phyloP scores from a whole-genome alignment of 345 rosid species.

The Syzygium oleosum region DNA sequence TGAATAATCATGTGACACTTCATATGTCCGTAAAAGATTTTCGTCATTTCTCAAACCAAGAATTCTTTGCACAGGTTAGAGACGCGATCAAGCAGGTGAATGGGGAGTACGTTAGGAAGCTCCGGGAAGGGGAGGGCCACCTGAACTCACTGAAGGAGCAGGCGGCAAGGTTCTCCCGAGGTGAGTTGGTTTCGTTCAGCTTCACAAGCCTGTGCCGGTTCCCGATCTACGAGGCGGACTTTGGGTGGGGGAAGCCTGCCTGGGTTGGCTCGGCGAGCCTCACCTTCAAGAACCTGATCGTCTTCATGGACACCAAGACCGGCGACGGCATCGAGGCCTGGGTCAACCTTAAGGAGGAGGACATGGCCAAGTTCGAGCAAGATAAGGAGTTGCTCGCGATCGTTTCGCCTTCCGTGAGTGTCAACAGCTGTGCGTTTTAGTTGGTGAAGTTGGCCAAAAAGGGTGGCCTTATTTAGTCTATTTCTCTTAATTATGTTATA shows the following conservation, averaged over 20 bases:
- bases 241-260: conserved; percentile 13
- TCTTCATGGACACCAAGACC: conserved; percentile 24
- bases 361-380: conserved; percentile 9
- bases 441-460: neutral
- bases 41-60: neutral
- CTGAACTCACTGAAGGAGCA: conserved; percentile 4
- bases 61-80: neutral
- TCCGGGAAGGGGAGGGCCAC: conserved; percentile 5
- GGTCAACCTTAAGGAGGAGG: conserved; percentile 10
- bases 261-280: conserved; percentile 15
- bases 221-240: conserved; percentile 9
- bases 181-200: conserved; percentile 14
- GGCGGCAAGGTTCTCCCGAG: neutral
- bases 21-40: neutral
- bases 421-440: neutral
- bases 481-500: neutral
- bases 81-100: conserved; percentile 10
- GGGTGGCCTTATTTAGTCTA: neutral
- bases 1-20: neutral
- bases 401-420: neutral
- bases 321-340: conserved; percentile 26
- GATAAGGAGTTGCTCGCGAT: conserved; percentile 9
- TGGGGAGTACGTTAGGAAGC: conserved; percentile 9
- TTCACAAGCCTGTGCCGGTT: conserved; percentile 15
- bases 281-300: conserved; percentile 23